These are phyloP conservation scores for Trichaptum fuscoviolaceum DNA, from an alignment of 768 basidiomycete genomes.

Conservation along the genomic window DNA sequence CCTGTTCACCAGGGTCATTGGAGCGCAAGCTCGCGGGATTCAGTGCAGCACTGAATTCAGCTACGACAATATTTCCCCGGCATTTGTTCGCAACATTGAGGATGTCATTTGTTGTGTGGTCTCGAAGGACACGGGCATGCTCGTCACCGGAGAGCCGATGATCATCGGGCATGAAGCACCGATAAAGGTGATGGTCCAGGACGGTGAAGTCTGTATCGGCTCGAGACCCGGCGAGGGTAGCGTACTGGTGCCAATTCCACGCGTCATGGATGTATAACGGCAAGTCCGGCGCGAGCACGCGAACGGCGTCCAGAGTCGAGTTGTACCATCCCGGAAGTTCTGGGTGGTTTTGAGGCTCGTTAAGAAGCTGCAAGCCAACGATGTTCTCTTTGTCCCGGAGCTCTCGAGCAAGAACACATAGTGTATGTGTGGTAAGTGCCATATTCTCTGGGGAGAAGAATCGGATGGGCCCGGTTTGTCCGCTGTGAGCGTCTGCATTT, in stretches of 20 bases:
- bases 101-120: slow-evolving; percentile 34
- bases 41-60: slow-evolving; percentile 76
- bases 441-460: slow-evolving; percentile 42
- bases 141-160: slow-evolving; percentile 43
- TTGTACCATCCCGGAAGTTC: slow-evolving; percentile 60
- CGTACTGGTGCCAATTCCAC: slow-evolving; percentile 66
- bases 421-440: slow-evolving; percentile 41
- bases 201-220: slow-evolving; percentile 37
- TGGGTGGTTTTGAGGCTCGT: slow-evolving; percentile 49
- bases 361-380: slow-evolving; percentile 53
- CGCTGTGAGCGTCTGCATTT: slow-evolving; percentile 62
- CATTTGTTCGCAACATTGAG: slow-evolving; percentile 31
- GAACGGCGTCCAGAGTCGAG: slow-evolving; percentile 47
- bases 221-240: slow-evolving; percentile 42
- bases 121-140: slow-evolving; percentile 46
- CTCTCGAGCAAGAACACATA: slow-evolving; percentile 35
- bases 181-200: slow-evolving; percentile 80
- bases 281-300: slow-evolving; percentile 44
- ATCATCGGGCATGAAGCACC: slow-evolving; percentile 68
- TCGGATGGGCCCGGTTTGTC: slow-evolving; percentile 45
- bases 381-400: slow-evolving; percentile 34
- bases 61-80: slow-evolving; percentile 56
- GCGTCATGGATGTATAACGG: slow-evolving; percentile 74
- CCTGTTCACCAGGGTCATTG: slow-evolving; percentile 33
- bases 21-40: slow-evolving; percentile 53